phyloP scores from a whole-genome alignment of 352 stramenopile species.

The Phytophthora agathidicida region DNA sequence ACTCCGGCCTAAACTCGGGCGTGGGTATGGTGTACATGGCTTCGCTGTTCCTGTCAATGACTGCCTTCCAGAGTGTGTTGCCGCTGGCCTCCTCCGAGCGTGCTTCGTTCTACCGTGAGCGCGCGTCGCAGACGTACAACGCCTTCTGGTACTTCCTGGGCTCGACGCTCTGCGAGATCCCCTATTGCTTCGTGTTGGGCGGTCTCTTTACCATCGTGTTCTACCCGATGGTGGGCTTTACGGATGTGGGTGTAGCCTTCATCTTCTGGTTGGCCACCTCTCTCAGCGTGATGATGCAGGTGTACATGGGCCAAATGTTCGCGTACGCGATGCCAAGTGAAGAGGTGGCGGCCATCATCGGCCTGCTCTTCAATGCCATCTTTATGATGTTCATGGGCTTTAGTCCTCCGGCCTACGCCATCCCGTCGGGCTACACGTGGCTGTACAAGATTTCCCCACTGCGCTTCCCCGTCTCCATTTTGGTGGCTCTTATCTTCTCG shows the following conservation, averaged over 20 bases:
- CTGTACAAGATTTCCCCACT: slow-evolving; percentile 46
- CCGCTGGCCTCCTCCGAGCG: slow-evolving; percentile 70
- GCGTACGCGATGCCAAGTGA: slow-evolving; percentile 36
- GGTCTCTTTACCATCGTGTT: slow-evolving; percentile 46
- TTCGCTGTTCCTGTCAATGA: slow-evolving; percentile 66
- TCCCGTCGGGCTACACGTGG: too few relatives aligned
- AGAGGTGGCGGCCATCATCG: slow-evolving; percentile 40
- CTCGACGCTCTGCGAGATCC: slow-evolving; percentile 62
- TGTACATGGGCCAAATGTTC: slow-evolving; percentile 45
- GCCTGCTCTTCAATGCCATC: slow-evolving; percentile 37
- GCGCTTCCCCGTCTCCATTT: slow-evolving; percentile 36
- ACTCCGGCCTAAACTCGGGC: slow-evolving; percentile 39
- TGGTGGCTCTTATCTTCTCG: slow-evolving; percentile 33
- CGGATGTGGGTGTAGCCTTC: slow-evolving; percentile 18
- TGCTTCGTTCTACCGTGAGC: slow-evolving; percentile 74
- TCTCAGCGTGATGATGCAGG: slow-evolving; percentile 37
- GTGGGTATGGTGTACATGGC: slow-evolving; percentile 65
- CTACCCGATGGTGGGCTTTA: slow-evolving; percentile 48
- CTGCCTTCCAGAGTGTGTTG: slow-evolving; percentile 73
- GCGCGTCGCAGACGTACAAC: slow-evolving; percentile 83
- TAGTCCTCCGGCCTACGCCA: too few relatives aligned
- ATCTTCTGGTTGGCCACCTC: slow-evolving; percentile 33
- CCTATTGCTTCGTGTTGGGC: slow-evolving; percentile 51
- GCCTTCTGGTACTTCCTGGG: slow-evolving; percentile 64
- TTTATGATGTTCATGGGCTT: slow-evolving; percentile 51